Percentiles rank a stretch among this genome's conserved stretches.
These are phyloP conservation scores for Debaryomycetaceae sp. DNA, from an alignment of 1,139 yeast species.

Conservation along the genomic window DNA sequence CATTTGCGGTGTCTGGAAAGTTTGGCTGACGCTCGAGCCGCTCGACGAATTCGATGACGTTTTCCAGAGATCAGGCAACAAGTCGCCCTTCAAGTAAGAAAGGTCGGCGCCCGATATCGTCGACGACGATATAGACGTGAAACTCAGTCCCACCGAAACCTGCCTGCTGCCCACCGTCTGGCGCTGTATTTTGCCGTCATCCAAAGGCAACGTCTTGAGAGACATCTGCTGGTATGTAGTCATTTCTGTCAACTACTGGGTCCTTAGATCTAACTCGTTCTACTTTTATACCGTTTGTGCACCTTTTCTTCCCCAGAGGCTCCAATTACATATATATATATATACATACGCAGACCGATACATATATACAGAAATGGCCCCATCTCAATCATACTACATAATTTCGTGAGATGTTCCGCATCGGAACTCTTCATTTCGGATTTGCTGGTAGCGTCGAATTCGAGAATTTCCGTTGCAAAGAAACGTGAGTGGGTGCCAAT, in stretches of 20 bases:
- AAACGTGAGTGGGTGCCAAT: background rate
- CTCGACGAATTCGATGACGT: constrained; percentile 13
- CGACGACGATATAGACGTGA: constrained; percentile 15
- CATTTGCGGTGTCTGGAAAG: background rate
- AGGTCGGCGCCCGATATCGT: constrained; percentile 21
- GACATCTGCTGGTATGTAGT: constrained; percentile 12
- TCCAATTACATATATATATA: constrained; percentile 6
- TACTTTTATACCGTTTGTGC: background rate
- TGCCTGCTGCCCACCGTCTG: constrained; percentile 1
- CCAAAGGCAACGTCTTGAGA: constrained; percentile 10
- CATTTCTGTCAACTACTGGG: constrained; percentile 1
- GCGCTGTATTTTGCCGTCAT: constrained; percentile 1
- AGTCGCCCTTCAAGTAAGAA: constrained; percentile 22
- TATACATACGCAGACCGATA: constrained; percentile 1
- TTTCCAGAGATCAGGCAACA: constrained; percentile 37
- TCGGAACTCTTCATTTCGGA: constrained; percentile 7
- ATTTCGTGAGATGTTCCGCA: constrained; percentile 7
- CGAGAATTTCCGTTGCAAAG: background rate
- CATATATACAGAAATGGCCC: constrained; percentile 2
- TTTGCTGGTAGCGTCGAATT: constrained; percentile 1
- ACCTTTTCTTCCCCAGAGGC: background rate
- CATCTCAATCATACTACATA: background rate
- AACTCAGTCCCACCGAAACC: constrained; percentile 14
- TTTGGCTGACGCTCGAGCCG: constrained; percentile 4
- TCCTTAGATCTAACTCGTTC: background rate